Evolutionary conservation across 1,284 basidiomycete genomes (phyloP).

Genomic region (Pholiota adiposa): DNA sequence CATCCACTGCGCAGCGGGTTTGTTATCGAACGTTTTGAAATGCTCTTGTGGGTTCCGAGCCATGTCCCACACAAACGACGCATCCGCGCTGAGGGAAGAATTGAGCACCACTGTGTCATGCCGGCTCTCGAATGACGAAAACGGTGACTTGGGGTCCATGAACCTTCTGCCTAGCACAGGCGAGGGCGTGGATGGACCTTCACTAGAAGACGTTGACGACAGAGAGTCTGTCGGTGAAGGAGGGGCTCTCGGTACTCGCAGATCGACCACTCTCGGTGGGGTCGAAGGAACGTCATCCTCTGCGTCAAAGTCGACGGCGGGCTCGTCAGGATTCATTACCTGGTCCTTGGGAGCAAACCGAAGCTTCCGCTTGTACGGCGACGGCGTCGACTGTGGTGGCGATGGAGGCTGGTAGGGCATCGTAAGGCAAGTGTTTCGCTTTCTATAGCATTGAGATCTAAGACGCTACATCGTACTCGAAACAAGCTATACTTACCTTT

Average conservation of each 20-base stretch:
- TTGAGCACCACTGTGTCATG: background rate
- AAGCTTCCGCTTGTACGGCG: background rate
- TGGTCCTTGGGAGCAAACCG: background rate
- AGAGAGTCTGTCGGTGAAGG: background rate
- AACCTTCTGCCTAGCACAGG: background rate
- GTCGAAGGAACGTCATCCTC: background rate
- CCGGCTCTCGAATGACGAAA: background rate
- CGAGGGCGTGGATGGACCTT: background rate
- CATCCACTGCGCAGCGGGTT: background rate
- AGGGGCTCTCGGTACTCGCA: background rate
- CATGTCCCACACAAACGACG: constrained; percentile 7
- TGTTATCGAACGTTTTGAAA: background rate
- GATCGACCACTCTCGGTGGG: background rate
- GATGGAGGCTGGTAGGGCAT: background rate
- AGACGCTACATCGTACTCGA: background rate
- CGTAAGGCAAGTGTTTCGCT: background rate
- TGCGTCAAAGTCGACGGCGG: background rate
- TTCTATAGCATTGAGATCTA: background rate
- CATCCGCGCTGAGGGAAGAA: background rate
- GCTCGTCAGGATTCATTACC: background rate
- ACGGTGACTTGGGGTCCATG: background rate
- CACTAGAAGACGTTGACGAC: background rate
- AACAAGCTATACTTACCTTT: background rate
- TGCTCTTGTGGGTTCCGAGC: background rate
- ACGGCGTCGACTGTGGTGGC: background rate